Conservation (phyloP, 2,329 filamentous ascomycete genomes). For the Penicillium digitatum region DNA sequence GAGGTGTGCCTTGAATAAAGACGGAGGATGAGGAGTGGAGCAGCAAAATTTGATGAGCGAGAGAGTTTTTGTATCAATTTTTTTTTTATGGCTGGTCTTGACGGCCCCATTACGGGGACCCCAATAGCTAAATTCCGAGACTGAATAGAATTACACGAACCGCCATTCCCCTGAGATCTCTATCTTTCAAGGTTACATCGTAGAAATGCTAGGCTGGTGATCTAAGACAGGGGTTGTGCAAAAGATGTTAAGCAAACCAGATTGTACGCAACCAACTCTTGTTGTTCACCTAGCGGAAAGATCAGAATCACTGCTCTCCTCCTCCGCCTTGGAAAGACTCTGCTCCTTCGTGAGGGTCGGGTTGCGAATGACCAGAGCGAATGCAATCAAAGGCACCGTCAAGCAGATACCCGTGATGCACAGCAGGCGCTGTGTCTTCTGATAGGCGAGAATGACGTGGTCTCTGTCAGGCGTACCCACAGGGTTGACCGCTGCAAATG, state of each 20-base stretch:
- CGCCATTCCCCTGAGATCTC: no score
- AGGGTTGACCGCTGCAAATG: constrained; percentile 36
- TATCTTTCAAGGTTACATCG: background rate
- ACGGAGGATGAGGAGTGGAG: no score
- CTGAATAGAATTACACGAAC: background rate
- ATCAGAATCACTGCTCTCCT: constrained; percentile 1
- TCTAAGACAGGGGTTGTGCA: no score
- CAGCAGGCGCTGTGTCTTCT: constrained; percentile 46
- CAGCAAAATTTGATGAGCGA: background rate
- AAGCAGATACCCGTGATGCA: constrained; percentile 52
- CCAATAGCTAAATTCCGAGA: background rate
- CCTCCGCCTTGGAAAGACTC: constrained; percentile 42
- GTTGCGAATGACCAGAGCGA: constrained; percentile 46
- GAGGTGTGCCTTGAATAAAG: background rate
- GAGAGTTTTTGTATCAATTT: no score
- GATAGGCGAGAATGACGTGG: constrained; percentile 45
- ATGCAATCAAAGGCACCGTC: constrained; percentile 45
- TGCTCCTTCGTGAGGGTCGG: constrained; percentile 47
- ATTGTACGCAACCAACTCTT: background rate
- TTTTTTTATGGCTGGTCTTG: background rate
- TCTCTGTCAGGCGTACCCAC: constrained; percentile 45
- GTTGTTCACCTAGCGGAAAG: background rate
- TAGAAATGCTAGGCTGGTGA: background rate
- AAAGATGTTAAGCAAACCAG: background rate
- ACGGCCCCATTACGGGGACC: background rate